Evolutionary conservation across 176 grass and related monocot species (phyloP).

Genomic region (Neostapfia colusana): DNA sequence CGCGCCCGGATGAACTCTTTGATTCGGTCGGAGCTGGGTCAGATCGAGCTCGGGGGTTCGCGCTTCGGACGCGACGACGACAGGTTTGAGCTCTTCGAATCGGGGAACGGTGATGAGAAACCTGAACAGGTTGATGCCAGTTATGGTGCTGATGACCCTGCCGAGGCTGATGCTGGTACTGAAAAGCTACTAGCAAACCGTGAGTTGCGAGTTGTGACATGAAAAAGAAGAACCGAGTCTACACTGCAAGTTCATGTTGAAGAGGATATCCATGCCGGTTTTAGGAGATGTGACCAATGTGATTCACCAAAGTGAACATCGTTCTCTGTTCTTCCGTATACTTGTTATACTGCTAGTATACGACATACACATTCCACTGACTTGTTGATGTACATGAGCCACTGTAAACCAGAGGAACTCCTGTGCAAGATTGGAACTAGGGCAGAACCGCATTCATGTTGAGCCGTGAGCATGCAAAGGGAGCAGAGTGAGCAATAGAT

Average conservation of each 20-base stretch:
- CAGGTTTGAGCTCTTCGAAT: constrained; percentile 43
- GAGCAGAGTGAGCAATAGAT: no score
- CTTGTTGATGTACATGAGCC: background rate
- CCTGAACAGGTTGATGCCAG: background rate
- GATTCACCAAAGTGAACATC: background rate
- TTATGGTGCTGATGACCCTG: constrained; percentile 9
- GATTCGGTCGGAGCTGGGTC: constrained; percentile 52
- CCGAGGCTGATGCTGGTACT: constrained; percentile 29
- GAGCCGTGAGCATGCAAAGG: no score
- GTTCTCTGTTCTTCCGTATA: background rate
- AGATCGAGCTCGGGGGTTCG: constrained; percentile 43
- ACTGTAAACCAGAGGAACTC: background rate
- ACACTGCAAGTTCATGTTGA: background rate
- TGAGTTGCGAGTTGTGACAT: constrained; percentile 33
- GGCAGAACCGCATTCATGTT: no score
- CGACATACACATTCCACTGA: background rate
- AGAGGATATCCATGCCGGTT: background rate
- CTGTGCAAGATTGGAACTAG: no score
- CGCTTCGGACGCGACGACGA: background rate
- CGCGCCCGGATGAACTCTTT: constrained; percentile 62
- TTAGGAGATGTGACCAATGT: background rate
- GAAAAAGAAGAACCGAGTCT: background rate
- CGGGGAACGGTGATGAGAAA: constrained; percentile 15
- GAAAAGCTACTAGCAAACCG: constrained; percentile 45
- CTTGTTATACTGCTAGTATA: background rate